Conservation (phyloP, 768 basidiomycete genomes). For the Suillus sp. region DNA sequence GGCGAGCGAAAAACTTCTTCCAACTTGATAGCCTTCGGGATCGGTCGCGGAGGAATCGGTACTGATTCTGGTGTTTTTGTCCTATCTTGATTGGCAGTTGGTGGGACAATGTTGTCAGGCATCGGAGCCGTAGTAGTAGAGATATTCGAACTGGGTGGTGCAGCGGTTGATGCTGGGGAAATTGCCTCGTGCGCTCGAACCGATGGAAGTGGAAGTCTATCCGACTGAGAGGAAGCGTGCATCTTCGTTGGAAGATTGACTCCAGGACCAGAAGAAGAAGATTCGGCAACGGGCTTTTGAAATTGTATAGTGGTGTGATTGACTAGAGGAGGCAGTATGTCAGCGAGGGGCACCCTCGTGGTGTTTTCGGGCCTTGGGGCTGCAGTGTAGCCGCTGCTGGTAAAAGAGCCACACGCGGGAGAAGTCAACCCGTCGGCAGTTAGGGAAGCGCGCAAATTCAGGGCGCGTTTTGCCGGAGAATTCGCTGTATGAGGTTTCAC, state of each 20-base stretch:
- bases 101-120: neutral
- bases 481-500: neutral
- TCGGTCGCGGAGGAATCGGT: neutral
- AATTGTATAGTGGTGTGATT: neutral
- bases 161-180: neutral
- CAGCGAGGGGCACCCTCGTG: neutral
- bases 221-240: neutral
- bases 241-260: neutral
- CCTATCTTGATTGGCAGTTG: neutral
- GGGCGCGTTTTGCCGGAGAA: neutral
- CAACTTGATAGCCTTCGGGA: slow-evolving; percentile 20
- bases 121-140: neutral
- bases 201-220: too few relatives aligned
- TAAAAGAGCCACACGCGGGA: neutral
- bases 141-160: neutral
- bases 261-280: neutral
- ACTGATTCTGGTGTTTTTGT: neutral
- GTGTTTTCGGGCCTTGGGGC: neutral
- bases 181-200: neutral
- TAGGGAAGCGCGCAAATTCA: neutral
- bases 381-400: neutral
- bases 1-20: slow-evolving; percentile 20
- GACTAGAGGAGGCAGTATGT: neutral
- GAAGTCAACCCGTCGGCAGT: neutral
- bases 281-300: neutral